phyloP scores from a whole-genome alignment of 306 rosid genomes.

The Albizia julibrissin region DNA sequence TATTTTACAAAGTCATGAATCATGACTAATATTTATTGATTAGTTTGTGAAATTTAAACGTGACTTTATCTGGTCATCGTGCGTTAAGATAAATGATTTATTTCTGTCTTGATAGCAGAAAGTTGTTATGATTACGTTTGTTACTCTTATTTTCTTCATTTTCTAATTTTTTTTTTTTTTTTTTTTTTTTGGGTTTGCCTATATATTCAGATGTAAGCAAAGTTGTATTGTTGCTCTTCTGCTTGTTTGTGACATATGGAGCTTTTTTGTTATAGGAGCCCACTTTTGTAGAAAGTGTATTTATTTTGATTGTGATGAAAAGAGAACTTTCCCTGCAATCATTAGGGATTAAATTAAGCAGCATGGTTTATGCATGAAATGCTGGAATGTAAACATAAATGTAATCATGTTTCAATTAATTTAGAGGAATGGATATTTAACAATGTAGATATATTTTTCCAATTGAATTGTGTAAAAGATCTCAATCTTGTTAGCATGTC shows the following conservation, averaged over 20 bases:
- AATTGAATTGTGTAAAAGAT: neutral
- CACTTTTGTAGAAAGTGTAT: conserved; percentile 13
- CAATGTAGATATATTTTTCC: neutral
- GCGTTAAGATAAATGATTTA: conserved; percentile 10
- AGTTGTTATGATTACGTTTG: conserved; percentile 13
- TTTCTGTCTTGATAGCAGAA: neutral
- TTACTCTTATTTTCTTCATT: conserved; percentile 6
- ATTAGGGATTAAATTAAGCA: neutral
- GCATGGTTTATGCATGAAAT: conserved; percentile 22
- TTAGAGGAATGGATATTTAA: neutral
- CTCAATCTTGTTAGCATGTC: neutral
- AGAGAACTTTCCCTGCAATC: neutral
- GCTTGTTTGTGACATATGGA: neutral
- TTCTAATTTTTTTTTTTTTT: neutral
- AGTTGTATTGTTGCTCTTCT: neutral
- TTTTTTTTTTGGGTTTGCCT: neutral
- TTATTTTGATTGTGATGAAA: neutral
- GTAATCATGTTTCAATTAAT: neutral
- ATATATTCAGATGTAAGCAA: conserved; percentile 14
- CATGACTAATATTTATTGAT: neutral
- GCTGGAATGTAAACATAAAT: neutral
- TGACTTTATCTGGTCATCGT: conserved; percentile 4
- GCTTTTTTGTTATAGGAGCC: neutral
- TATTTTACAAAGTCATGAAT: neutral
- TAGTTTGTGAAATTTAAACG: neutral